Evolutionary conservation across 2,329 filamentous ascomycete species (phyloP), one percentile per base, ranked within the genome.

Genomic region (Apiospora arundinis): DNA sequence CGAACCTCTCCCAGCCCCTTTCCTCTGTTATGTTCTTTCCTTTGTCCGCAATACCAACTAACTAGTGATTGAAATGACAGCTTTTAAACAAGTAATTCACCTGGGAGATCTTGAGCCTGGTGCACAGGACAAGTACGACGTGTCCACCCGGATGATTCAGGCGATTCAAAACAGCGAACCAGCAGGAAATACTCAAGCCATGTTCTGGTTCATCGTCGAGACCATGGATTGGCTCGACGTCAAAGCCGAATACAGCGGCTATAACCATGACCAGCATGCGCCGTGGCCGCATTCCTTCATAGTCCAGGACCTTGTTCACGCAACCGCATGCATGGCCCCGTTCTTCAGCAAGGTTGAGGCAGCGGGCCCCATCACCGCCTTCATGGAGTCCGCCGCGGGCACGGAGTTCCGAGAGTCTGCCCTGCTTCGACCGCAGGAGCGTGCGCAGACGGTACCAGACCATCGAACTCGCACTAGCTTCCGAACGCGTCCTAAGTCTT

Each of bases 41-140:
- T 6, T 32, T 4, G 1, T 6, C 14, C 6, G 48, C 44, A 56
- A 71, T n/a, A 49, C 56, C 69, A 32, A n/a, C 21, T 67, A n/a
- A 48, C 42, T 21, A 21, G 16, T 42, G 9, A 42, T 9, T 8
- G 40, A 42, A 42, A 42, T 37, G 71, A 66, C 45, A 79, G 76
- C 74, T 16, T 83, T 85, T 76, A 84, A 86, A 68, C 77, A 84
- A 66, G 77, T 79, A 40, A 86, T 84, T 78, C 85, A 86, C 70
- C 77, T 79, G 6, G 84, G 80, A 6, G 85, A 87, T 65, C 74
- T 85, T 1, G 82, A 84, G 67, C 81, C 83, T 0, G 78, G 81
- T 4, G 80, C 81, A 0, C 79, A 80, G 37, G 76, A 79, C 60
- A 80, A 78, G 69, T 85, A 83, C 72, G 67, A 77, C 1, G 81